These are phyloP conservation scores for Hanseniaspora occidentalis DNA, from an alignment of 805 yeast species.

Conservation along the genomic window DNA sequence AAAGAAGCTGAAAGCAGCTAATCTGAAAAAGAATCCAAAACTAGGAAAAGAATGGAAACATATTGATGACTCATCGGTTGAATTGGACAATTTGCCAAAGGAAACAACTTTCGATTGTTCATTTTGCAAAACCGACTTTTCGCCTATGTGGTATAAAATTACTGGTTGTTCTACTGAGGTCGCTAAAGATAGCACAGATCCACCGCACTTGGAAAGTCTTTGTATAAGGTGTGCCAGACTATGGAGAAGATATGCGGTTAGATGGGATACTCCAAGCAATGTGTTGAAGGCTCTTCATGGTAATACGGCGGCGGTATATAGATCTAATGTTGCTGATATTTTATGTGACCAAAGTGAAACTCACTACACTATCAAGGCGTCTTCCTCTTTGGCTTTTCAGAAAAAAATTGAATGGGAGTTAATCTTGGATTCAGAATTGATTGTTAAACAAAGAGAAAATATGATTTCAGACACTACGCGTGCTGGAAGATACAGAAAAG, in stretches of 20 bases:
- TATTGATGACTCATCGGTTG: conserved; percentile 43
- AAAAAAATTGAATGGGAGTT: conserved; percentile 56
- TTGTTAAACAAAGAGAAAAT: conserved; percentile 36
- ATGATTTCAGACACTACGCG: conserved; percentile 10
- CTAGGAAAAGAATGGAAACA: conserved; percentile 15
- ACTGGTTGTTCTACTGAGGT: conserved; percentile 22
- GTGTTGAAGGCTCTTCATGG: conserved; percentile 36
- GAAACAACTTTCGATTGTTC: conserved; percentile 56
- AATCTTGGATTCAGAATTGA: conserved; percentile 45
- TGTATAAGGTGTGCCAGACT: conserved; percentile 80
- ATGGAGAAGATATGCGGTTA: conserved; percentile 83
- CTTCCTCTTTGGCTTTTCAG: conserved; percentile 15
- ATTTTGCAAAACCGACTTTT: conserved; percentile 42
- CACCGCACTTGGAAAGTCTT: conserved; percentile 39
- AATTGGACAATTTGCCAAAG: conserved; percentile 50
- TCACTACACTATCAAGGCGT: conserved; percentile 6
- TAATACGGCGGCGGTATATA: background rate
- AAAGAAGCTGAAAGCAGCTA: conserved; percentile 31
- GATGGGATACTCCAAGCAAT: conserved; percentile 72
- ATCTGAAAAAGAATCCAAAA: conserved; percentile 14
- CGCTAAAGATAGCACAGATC: background rate
- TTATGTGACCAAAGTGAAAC: conserved; percentile 12
- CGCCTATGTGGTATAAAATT: conserved; percentile 26
- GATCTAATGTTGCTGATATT: conserved; percentile 9
- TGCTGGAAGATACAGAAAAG: conserved; percentile 12